phyloP scores from a whole-genome alignment of 805 yeast species.

The Millerozyma acaciae region DNA sequence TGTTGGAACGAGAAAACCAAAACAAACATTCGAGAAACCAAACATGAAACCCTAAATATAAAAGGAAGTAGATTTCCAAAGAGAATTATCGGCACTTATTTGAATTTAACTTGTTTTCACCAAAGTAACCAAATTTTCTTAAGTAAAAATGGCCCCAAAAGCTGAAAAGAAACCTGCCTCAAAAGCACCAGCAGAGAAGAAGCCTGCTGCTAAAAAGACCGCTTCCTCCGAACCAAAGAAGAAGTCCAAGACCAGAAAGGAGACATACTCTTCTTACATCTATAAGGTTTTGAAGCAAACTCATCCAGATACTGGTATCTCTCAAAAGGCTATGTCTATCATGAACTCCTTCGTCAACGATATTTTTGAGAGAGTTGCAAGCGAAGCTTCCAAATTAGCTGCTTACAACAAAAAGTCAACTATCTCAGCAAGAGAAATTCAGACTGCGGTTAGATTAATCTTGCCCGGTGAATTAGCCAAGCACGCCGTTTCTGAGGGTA shows the following conservation, averaged over 20 bases:
- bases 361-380: conserved; percentile 95
- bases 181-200: conserved; percentile 96
- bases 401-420: conserved; percentile 98
- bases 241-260: conserved; percentile 95
- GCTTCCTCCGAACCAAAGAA: conserved; percentile 77
- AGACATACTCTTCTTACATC: conserved; percentile 95
- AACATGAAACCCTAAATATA: too few species aligned
- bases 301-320: conserved; percentile 99
- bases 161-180: conserved; percentile 82
- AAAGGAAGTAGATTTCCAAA: too few species aligned
- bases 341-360: conserved; percentile 98
- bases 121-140: too few species aligned
- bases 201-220: conserved; percentile 85
- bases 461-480: conserved; percentile 98
- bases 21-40: not conserved
- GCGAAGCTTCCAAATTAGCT: conserved; percentile 97
- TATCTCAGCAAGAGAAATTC: conserved; percentile 96
- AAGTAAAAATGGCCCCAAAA: conserved; percentile 54
- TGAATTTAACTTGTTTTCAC: too few species aligned
- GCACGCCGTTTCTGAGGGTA: conserved; percentile 98
- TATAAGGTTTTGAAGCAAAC: conserved; percentile 98
- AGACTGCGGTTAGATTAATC: conserved; percentile 96
- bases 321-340: conserved; percentile 97
- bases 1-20: not conserved
- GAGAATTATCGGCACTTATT: too few species aligned